Conservation (phyloP, 139 green algal genomes). For the Volvox reticuliferus region DNA sequence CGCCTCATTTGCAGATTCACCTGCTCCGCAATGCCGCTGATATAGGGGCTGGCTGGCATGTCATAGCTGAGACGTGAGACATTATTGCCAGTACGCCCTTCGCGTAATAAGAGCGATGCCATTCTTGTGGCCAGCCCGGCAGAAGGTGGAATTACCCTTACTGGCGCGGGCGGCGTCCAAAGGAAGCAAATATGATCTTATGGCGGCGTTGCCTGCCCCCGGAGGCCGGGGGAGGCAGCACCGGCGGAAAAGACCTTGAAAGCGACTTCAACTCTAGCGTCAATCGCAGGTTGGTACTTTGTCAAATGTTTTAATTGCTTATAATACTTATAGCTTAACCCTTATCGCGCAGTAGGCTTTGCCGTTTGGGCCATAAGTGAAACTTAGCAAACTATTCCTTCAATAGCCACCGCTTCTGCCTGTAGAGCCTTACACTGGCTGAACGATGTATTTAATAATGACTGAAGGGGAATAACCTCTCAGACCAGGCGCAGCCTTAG, state of each 20-base stretch:
- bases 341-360: no score
- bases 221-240: not conserved
- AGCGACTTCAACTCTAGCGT: no score
- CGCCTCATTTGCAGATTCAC: not conserved
- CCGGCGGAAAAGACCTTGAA: not conserved
- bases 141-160: conserved; percentile 10
- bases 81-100: not conserved
- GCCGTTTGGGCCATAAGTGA: no score
- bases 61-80: conserved; percentile 7
- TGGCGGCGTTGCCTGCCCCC: conserved; percentile 10
- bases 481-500: no score
- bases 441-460: no score
- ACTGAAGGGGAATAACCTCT: no score
- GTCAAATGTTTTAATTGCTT: no score
- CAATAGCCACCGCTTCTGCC: no score
- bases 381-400: no score
- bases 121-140: conserved; percentile 17
- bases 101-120: conserved; percentile 3
- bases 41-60: conserved; percentile 28
- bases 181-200: not conserved
- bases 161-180: conserved; percentile 19
- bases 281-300: no score
- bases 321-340: no score
- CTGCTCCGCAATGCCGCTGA: conserved; percentile 35
- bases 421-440: no score